Conservation (phyloP, 805 yeast species). For the Ogataea henricii region DNA sequence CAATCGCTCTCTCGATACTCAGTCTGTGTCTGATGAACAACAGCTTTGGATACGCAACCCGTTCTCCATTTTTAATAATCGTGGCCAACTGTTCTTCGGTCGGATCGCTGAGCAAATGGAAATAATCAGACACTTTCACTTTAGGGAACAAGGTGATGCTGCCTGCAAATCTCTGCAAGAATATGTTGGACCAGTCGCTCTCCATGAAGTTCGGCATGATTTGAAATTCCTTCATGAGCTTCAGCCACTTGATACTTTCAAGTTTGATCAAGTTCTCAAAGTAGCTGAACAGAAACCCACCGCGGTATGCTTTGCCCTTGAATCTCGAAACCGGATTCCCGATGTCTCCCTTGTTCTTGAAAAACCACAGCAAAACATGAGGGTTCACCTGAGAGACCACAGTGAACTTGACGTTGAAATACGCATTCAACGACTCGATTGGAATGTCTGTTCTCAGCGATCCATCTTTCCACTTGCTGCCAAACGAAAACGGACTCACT, state of each 20-base stretch:
- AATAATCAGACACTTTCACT: slow-evolving; percentile 57
- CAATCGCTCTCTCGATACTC: slow-evolving; percentile 65
- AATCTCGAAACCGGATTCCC: slow-evolving; percentile 73
- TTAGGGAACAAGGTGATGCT: slow-evolving; percentile 78
- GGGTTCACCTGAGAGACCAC: slow-evolving; percentile 84
- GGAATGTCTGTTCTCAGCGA: slow-evolving; percentile 80
- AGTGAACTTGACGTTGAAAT: slow-evolving; percentile 74
- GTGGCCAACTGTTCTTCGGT: slow-evolving; percentile 53
- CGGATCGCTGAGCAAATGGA: slow-evolving; percentile 69
- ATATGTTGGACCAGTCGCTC: slow-evolving; percentile 80
- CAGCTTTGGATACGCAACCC: slow-evolving; percentile 65
- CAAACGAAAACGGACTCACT: slow-evolving; percentile 69
- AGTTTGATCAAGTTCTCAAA: slow-evolving; percentile 68
- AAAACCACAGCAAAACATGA: slow-evolving; percentile 73
- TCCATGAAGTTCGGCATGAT: slow-evolving; percentile 67
- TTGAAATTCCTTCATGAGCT: slow-evolving; percentile 63
- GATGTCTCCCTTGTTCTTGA: slow-evolving; percentile 77
- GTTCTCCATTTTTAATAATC: slow-evolving; percentile 64
- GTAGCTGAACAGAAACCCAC: slow-evolving; percentile 76
- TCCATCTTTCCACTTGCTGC: slow-evolving; percentile 79
- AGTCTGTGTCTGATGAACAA: slow-evolving; percentile 65
- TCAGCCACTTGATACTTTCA: slow-evolving; percentile 77
- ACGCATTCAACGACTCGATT: slow-evolving; percentile 67
- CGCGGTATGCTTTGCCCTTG: slow-evolving; percentile 61
- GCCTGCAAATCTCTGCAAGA: slow-evolving; percentile 74